These are phyloP conservation scores for Pyrenochaeta sp. DNA, from an alignment of 2,329 filamentous ascomycete genomes.

Conservation along the genomic window DNA sequence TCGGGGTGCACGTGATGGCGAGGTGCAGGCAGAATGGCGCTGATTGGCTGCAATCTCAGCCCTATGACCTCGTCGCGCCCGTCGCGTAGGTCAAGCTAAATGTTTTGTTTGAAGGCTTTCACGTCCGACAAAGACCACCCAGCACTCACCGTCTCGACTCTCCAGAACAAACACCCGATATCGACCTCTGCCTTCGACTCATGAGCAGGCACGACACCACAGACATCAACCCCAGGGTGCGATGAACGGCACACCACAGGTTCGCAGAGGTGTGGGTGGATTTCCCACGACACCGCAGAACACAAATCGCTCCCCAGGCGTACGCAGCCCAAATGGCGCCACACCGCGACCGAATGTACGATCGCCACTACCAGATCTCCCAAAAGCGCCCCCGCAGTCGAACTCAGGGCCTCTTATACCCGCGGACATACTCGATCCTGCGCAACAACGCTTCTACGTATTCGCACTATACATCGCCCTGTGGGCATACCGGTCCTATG, in stretches of 20 bases:
- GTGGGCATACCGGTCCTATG: conserved; percentile 84
- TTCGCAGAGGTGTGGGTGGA: conserved; percentile 76
- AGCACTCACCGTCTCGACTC: conserved; percentile 5
- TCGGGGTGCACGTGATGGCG: conserved; percentile 15
- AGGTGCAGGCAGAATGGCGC: conserved; percentile 11
- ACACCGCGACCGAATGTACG: conserved; percentile 46
- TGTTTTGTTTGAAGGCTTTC: conserved; percentile 39
- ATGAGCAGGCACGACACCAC: conserved; percentile 29
- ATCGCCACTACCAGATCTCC: conserved; percentile 45
- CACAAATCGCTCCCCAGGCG: conserved; percentile 45
- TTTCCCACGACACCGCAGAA: conserved; percentile 78
- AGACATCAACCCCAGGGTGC: conserved; percentile 59
- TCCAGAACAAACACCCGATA: neutral
- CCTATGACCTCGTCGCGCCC: conserved; percentile 31
- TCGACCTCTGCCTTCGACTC: conserved; percentile 1
- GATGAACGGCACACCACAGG: conserved; percentile 81
- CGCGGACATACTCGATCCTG: conserved; percentile 82
- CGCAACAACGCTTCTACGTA: conserved; percentile 88
- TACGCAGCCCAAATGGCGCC: conserved; percentile 32
- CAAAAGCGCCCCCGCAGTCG: conserved; percentile 28
- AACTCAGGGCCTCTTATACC: conserved; percentile 75
- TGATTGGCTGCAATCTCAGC: conserved; percentile 32
- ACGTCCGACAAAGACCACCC: conserved; percentile 20
- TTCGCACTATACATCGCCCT: conserved; percentile 79
- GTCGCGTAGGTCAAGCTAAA: conserved; percentile 31